Evolutionary conservation across 1,139 yeast genomes (phyloP).

Genomic region (Blastobotrys petasosporus): DNA sequence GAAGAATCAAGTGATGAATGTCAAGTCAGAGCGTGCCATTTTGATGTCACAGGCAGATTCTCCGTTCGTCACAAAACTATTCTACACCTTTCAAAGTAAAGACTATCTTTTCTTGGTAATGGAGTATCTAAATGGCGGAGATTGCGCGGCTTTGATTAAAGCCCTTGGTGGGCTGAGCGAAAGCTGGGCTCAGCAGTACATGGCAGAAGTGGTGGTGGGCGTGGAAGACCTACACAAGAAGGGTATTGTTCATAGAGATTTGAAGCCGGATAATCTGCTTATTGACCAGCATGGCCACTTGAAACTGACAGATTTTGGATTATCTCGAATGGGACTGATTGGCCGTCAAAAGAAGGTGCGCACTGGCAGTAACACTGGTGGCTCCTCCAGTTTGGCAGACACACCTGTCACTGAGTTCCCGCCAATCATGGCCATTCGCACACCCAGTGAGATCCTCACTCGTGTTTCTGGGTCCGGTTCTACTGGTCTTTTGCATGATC

Average conservation of each 20-base stretch:
- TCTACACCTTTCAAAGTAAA: slow-evolving; percentile 81
- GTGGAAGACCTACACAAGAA: slow-evolving; percentile 81
- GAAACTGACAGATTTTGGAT: slow-evolving; percentile 91
- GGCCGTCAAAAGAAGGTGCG: slow-evolving; percentile 55
- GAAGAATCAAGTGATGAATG: slow-evolving; percentile 91
- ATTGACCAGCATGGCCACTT: slow-evolving; percentile 85
- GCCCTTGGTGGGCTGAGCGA: slow-evolving; percentile 77
- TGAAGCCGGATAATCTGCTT: slow-evolving; percentile 88
- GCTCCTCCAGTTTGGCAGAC: background rate
- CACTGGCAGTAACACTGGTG: background rate
- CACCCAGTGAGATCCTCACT: background rate
- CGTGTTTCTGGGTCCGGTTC: background rate
- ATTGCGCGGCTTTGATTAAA: slow-evolving; percentile 79
- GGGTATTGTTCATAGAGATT: slow-evolving; percentile 90
- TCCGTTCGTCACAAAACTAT: slow-evolving; percentile 87
- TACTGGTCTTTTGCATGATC: slow-evolving; percentile 18
- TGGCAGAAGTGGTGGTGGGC: slow-evolving; percentile 87
- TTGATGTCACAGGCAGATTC: slow-evolving; percentile 96
- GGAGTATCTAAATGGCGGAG: slow-evolving; percentile 97
- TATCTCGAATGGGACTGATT: slow-evolving; percentile 82
- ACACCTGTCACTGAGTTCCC: background rate
- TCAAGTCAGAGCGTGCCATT: slow-evolving; percentile 90
- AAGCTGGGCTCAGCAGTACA: slow-evolving; percentile 75
- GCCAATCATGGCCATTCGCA: background rate
- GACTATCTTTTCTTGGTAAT: slow-evolving; percentile 87